Evolutionary conservation across 2,329 filamentous ascomycete species (phyloP).

Genomic region (Aspergillus sp.): DNA sequence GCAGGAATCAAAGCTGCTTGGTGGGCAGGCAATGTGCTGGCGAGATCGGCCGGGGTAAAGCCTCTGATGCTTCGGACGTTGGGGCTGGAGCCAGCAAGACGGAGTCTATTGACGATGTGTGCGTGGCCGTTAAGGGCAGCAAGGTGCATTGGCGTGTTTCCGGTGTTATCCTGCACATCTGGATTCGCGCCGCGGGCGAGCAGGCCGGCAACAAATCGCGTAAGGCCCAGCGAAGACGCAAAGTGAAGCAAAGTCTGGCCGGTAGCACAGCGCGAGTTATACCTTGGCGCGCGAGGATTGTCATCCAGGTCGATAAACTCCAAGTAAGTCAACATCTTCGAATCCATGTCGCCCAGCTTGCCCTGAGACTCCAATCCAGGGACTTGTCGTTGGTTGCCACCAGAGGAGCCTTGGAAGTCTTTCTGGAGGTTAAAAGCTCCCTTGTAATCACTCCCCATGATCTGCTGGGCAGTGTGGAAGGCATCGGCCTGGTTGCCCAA

Average conservation of each 20-base stretch:
- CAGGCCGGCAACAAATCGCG: conserved; percentile 73
- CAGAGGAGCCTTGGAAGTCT: conserved; percentile 44
- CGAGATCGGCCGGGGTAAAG: conserved; percentile 69
- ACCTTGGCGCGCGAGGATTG: conserved; percentile 64
- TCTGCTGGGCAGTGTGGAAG: conserved; percentile 49
- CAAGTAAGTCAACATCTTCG: conserved; percentile 69
- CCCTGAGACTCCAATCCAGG: conserved; percentile 44
- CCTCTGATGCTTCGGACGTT: conserved; percentile 68
- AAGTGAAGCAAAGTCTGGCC: conserved; percentile 82
- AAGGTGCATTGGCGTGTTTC: conserved; percentile 79
- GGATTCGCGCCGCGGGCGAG: conserved; percentile 76
- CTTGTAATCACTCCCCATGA: conserved; percentile 46
- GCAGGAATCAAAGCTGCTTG: conserved; percentile 63
- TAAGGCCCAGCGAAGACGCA: conserved; percentile 71
- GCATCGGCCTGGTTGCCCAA: conserved; percentile 48
- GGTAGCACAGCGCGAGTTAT: conserved; percentile 64
- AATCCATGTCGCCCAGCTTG: conserved; percentile 59
- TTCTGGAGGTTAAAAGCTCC: conserved; percentile 50
- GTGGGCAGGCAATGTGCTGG: conserved; percentile 64
- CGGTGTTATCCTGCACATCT: conserved; percentile 72
- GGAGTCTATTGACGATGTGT: conserved; percentile 73
- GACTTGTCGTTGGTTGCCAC: conserved; percentile 47
- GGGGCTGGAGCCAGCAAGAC: conserved; percentile 71
- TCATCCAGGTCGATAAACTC: conserved; percentile 78
- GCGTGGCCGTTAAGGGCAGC: conserved; percentile 73